A percentile compares a stretch with the other conserved stretches of the same genome.
Conservation (phyloP, 2,329 filamentous ascomycete species). For the Cladosporium colombiae region DNA sequence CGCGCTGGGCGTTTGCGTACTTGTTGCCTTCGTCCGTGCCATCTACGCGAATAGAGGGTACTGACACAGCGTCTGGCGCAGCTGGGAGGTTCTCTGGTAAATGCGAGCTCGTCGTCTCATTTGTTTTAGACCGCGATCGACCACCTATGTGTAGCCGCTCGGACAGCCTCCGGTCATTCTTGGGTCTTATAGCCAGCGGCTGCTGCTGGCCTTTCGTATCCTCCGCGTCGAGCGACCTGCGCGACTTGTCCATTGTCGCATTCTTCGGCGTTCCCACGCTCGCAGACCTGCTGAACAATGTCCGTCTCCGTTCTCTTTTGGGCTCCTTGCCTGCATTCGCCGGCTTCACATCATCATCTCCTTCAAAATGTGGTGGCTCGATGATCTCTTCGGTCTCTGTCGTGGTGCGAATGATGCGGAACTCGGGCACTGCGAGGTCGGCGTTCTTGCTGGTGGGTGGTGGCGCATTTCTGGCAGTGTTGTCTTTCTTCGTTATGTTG, state of each 20-base stretch:
- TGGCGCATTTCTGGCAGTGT: background rate
- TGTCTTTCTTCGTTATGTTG: slow-evolving; percentile 45
- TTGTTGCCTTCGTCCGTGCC: slow-evolving; percentile 39
- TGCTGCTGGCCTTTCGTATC: slow-evolving; percentile 18
- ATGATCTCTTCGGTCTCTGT: slow-evolving; percentile 79
- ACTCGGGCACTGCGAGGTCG: slow-evolving; percentile 55
- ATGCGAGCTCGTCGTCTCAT: slow-evolving; percentile 62
- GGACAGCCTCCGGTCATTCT: slow-evolving; percentile 57
- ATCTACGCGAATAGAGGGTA: slow-evolving; percentile 18
- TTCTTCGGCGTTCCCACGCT: slow-evolving; percentile 32
- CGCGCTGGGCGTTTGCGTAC: slow-evolving; percentile 51
- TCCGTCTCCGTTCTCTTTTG: slow-evolving; percentile 32
- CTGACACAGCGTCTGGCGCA: slow-evolving; percentile 70
- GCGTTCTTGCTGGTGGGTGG: slow-evolving; percentile 16
- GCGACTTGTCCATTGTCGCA: slow-evolving; percentile 14
- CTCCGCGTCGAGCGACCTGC: slow-evolving; percentile 10
- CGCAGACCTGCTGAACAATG: slow-evolving; percentile 39
- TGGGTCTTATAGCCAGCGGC: slow-evolving; percentile 31
- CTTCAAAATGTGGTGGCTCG: slow-evolving; percentile 62
- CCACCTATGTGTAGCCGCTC: slow-evolving; percentile 66
- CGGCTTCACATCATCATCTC: slow-evolving; percentile 38
- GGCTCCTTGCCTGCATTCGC: slow-evolving; percentile 13
- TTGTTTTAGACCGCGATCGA: slow-evolving; percentile 48
- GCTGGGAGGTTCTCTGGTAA: slow-evolving; percentile 79
- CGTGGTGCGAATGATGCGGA: slow-evolving; percentile 83